Base-by-base conservation (phyloP, 257 asterid genomes). In the Ilex asprella region DNA sequence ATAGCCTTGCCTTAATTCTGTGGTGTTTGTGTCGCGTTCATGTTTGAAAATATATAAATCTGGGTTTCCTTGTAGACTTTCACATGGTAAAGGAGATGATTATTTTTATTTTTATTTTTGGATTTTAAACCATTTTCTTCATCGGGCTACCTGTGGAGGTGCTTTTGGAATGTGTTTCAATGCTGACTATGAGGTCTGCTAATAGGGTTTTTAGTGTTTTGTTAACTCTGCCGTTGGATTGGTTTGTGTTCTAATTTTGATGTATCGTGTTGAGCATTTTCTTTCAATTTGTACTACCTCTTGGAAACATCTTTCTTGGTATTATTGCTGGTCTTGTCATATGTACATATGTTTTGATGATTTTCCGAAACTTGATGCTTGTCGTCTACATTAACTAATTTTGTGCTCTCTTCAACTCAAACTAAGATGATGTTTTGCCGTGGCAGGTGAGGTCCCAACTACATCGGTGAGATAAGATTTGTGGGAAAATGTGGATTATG, bases 301-400 rank as follows among this genome's bases (percentile, higher is more conserved):
- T 63, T 44, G 54, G 65, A 67, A 75, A 72, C 80, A 75, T 31
- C 16, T 58, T 41, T 75, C 63, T 86, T 71, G 85, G 76, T 79
- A 63, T 14, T 73, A 62, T 87, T 79, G 86, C 73, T 57, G 66
- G 70, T 21, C 61, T 72, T 78, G 78, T 78, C 73, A 39, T 55
- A 46, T 70, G 67, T 66, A 16, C 53, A 52, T 49, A 58, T 73
- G 66, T 70, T 73, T 67, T 64, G 73, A 63, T 44, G 75, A 72
- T 65, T 74, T 71, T 70, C 73, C 81, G 70, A 59, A 81, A 55
- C 70, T 70, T 73, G 82, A 83, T 84, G 39, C 76, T 72, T 69
- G 50, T 73, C 80, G 93, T 87, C 87, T 77, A 69, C 55, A 21
- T 21, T 21, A 21, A 21, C 27, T 44, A 67, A 56, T 68, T 58